These are phyloP conservation scores for Umbelopsis isabellina DNA, from an alignment of 192 early-diverging fungal genomes.

Conservation along the genomic window DNA sequence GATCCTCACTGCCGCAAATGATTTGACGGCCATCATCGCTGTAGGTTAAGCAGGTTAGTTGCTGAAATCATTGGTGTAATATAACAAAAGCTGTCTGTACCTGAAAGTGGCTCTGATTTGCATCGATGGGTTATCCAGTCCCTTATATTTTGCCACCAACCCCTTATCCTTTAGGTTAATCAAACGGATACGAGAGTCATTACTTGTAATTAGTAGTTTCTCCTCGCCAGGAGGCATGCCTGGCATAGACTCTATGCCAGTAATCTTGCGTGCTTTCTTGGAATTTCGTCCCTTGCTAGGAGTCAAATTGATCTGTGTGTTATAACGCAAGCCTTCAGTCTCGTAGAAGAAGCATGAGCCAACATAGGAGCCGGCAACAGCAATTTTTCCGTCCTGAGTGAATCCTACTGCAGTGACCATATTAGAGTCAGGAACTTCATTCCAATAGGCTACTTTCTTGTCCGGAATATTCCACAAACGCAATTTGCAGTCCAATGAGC, in stretches of 20 bases:
- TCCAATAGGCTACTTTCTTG: constrained; percentile 79
- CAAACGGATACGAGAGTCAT: constrained; percentile 83
- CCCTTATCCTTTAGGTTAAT: constrained; percentile 77
- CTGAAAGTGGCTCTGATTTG: constrained; percentile 79
- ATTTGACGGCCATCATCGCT: constrained; percentile 79
- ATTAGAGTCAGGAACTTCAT: constrained; percentile 65
- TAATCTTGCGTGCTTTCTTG: constrained; percentile 78
- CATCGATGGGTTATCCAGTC: constrained; percentile 68
- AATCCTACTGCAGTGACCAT: constrained; percentile 83
- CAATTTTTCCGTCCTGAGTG: constrained; percentile 69
- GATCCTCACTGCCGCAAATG: constrained; percentile 82
- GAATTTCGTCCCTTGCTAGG: constrained; percentile 58
- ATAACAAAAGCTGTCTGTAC: constrained; percentile 23
- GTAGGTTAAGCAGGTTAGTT: background rate
- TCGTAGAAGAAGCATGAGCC: constrained; percentile 88
- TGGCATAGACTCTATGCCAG: constrained; percentile 75
- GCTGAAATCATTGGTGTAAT: background rate
- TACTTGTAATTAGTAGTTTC: constrained; percentile 72
- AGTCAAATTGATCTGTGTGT: constrained; percentile 79
- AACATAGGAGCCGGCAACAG: constrained; percentile 74
- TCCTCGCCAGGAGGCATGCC: constrained; percentile 60
- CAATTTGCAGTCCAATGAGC: constrained; percentile 78
- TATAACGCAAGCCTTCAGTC: constrained; percentile 74
- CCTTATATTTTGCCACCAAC: constrained; percentile 82
- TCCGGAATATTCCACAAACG: constrained; percentile 84